These are phyloP conservation scores for Sphagnum fallax DNA, from an alignment of 228 moss, liverwort and hornwort genomes.

Conservation along the genomic window DNA sequence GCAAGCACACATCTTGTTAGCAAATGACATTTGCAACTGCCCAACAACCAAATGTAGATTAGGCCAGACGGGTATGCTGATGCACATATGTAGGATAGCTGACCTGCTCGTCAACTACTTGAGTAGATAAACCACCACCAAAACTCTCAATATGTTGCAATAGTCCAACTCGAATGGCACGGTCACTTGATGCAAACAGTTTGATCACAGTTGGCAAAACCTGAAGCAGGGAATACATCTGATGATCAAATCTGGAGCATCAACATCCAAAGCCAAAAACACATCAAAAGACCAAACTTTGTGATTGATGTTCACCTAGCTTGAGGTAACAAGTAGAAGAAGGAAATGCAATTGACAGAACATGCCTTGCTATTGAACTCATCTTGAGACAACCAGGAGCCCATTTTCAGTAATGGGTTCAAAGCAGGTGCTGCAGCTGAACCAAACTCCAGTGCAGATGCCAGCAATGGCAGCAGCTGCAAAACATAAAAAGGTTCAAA, in stretches of 20 bases:
- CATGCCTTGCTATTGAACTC: conserved; percentile 79
- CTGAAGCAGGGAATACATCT: conserved; percentile 20
- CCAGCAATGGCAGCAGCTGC: conserved; percentile 87
- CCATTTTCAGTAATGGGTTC: conserved; percentile 79
- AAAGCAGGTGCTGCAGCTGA: conserved; percentile 93
- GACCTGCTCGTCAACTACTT: conserved; percentile 93
- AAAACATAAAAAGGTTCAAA: neutral
- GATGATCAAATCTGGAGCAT: neutral
- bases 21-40: neutral
- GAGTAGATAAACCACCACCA: conserved; percentile 73
- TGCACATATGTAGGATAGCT: neutral
- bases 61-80: neutral
- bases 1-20: no score
- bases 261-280: neutral
- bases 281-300: neutral
- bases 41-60: neutral
- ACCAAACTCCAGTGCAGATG: conserved; percentile 88
- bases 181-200: conserved; percentile 84
- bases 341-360: no score
- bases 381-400: conserved; percentile 77
- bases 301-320: neutral
- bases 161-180: conserved; percentile 86
- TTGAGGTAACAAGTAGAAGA: neutral
- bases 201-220: conserved; percentile 86
- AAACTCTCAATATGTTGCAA: conserved; percentile 86